Base-by-base conservation (phyloP, 352 stramenopile genomes). In the Phytophthora pini region DNA sequence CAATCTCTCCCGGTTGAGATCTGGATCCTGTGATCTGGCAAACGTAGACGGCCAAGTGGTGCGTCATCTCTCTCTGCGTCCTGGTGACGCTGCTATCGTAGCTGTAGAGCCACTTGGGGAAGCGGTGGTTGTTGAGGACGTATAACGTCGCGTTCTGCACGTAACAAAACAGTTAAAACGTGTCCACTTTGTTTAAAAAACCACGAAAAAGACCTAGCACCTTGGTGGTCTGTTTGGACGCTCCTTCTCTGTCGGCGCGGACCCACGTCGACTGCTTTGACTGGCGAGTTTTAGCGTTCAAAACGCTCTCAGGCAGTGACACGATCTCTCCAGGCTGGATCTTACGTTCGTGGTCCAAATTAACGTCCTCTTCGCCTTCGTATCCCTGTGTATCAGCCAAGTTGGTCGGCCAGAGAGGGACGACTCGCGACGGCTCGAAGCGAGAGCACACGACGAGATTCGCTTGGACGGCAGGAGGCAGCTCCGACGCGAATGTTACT, bases 51-150 rank as follows among this genome's bases (percentile, higher is more conserved):
- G 56, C 59, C 5, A 80, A 45, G 13, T 75, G 61, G 26, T 80
- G 72, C 20, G 56, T 66, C 68, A 80, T 75, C 26, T 74, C 68
- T 4, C 68, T 68, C 41, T 80, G 72, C 7, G 41, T 55, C 11
- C 69, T 56, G 15, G 68, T 77, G 9, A 67, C 44, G 27, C 68
- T 74, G 43, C 63, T 77, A 31, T 80, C 64, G 41, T 77, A 77
- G 24, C 49, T 67, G 54, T 77, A 80, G 46, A 68, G 66, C 72
- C 68, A 80, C 31, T 69, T 72, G 76, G 75, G 17, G 40, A 79
- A 84, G 15, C 67, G 73, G 26, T 82, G 68, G 36, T 87, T 83
- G 67, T 87, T 87, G 26, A 87, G 60, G 39, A 82, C 69, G 51
- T 65, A 87, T 29, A 82, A 20, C 1, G 72, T 26, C 9, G 64